Base-by-base conservation (phyloP, 116 monocot species). In the Phalaenopsis hybrid region DNA sequence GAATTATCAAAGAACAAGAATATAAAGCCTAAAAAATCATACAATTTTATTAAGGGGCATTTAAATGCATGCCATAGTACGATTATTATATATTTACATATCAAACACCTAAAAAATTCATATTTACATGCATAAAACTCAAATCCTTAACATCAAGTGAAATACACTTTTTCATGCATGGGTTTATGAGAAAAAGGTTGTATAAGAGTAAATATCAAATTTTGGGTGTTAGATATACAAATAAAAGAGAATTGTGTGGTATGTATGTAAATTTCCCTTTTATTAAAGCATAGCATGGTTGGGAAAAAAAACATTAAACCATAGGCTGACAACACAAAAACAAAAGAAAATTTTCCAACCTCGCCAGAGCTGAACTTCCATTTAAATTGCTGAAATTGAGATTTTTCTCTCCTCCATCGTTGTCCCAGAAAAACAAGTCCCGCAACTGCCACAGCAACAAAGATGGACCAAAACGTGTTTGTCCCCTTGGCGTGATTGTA, bases 381-480 rank as follows among this genome's bases (percentile, higher is more conserved):
- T 65, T 82, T 85, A 75, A 86, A 34, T 68, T 85, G 81, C 10
- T 83, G 72, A 37, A 78, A 23, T n/a, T 86, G 84, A 9, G 77
- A 83, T 81, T 86, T 89, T 44, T 86, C 86, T 55, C 81, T 70
- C 45, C 82, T 84, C 89, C 89, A 89, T 49, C 86, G 78, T 51
- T 88, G 82, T 21, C 89, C 89, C 55, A 89, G 74, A 58, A 89
- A 84, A 20, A 84, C 86, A 72, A 88, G 17, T 41, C 88, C 88
- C 1, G 85, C 81, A n/a, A 88, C 46, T 44, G 86, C 83, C 44
- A 86, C 83, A 75, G 83, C 88, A 15, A 88, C 86, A 78, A 85
- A 67, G 37, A 88, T 85, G 48, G 88, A 88, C 88, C 88, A 88
- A 55, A 85, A 80, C 70, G 88, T 80, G 74, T 88, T 85, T 16